Percentiles rank a stretch among this genome's conserved stretches.
Evolutionary conservation across 768 basidiomycete species (phyloP).

Genomic region (Calocera cornea): DNA sequence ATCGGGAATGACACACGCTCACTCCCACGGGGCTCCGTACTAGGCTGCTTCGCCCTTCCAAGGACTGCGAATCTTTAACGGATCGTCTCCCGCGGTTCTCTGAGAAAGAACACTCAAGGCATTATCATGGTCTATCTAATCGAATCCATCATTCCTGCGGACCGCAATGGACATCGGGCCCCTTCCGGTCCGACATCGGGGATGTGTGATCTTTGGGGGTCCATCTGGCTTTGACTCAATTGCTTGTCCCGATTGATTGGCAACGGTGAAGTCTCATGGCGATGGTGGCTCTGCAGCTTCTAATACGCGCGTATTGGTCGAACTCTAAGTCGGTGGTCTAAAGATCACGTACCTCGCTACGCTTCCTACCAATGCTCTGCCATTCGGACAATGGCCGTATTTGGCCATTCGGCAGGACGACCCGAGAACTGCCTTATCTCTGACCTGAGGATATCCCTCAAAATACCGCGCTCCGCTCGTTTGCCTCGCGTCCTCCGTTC

Average conservation of each 20-base stretch:
- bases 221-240: background rate
- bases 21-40: background rate
- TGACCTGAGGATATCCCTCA: background rate
- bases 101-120: background rate
- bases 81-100: background rate
- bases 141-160: background rate
- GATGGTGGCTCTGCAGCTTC: background rate
- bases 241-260: background rate
- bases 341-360: background rate
- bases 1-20: background rate
- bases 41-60: background rate
- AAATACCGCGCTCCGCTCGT: background rate
- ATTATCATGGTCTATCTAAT: slow-evolving; percentile 3
- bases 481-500: background rate
- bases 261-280: background rate
- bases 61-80: background rate
- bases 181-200: background rate
- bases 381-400: background rate
- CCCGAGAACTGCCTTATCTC: background rate
- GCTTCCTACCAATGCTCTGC: background rate
- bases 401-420: background rate
- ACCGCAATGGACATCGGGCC: background rate
- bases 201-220: background rate
- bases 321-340: background rate
- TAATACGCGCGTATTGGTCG: background rate